Conservation (phyloP, 352 stramenopile species). For the Phytophthora rubi region DNA sequence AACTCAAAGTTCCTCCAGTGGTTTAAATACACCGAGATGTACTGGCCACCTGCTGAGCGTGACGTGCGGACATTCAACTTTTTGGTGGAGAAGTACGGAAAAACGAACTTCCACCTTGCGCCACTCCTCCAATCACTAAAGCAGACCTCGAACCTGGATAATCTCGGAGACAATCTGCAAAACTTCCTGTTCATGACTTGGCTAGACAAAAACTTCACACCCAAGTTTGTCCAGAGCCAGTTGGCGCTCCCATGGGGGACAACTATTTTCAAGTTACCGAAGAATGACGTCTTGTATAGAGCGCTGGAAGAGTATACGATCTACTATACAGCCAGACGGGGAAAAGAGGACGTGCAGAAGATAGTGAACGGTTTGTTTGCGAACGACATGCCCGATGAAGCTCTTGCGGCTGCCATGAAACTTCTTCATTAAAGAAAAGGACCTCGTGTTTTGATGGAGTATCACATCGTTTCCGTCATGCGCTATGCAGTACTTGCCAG, state of each 20-base stretch:
- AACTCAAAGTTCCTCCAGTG: conserved; percentile 1
- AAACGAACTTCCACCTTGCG: background rate
- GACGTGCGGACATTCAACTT: background rate
- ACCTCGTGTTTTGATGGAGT: too few relatives aligned
- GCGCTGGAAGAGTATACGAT: background rate
- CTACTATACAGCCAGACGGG: background rate
- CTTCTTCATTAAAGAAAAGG: too few relatives aligned
- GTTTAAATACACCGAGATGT: background rate
- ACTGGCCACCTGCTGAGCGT: background rate
- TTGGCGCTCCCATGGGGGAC: background rate
- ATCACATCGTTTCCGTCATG: too few relatives aligned
- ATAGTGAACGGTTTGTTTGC: background rate
- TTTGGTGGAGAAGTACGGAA: background rate
- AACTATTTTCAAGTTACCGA: background rate
- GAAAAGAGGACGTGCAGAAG: background rate
- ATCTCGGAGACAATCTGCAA: background rate
- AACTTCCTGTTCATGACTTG: background rate
- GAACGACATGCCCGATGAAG: background rate
- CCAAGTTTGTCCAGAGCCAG: background rate
- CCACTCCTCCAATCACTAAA: background rate
- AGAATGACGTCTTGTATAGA: background rate
- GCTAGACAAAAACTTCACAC: background rate
- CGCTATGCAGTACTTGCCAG: too few relatives aligned
- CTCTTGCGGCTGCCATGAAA: background rate
- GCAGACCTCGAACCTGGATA: background rate